phyloP scores from a whole-genome alignment of 2,329 filamentous ascomycete genomes.

The Elsinoe arachidis region DNA sequence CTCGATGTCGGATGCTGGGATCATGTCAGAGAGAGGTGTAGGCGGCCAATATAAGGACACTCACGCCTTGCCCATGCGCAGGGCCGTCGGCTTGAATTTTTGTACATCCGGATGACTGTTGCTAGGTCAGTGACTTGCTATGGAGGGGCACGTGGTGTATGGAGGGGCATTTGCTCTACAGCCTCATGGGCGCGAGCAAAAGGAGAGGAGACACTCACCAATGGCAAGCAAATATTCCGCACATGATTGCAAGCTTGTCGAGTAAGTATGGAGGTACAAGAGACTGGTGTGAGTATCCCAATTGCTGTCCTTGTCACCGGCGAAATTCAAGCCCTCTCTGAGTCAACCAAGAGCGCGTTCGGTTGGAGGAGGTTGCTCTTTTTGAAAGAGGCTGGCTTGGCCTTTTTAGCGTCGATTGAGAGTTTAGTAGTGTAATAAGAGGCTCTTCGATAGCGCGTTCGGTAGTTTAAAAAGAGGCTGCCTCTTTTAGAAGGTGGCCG shows the following conservation, averaged over 20 bases:
- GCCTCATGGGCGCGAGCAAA: not conserved
- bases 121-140: constrained; percentile 12
- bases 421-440: too few relatives aligned
- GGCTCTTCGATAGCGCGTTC: too few relatives aligned
- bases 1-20: constrained; percentile 78
- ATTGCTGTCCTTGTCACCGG: constrained; percentile 7
- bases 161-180: not conserved
- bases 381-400: too few relatives aligned
- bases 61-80: constrained; percentile 90
- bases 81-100: constrained; percentile 90
- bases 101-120: constrained; percentile 78
- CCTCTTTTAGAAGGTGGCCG: too few relatives aligned
- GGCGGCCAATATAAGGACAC: constrained; percentile 25
- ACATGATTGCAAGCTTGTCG: constrained; percentile 54
- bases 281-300: not conserved
- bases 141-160: constrained; percentile 18
- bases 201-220: constrained; percentile 43
- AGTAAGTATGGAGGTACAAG: not conserved
- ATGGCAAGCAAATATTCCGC: constrained; percentile 95
- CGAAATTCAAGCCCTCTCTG: constrained; percentile 4
- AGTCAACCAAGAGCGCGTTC: too few relatives aligned
- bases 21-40: constrained; percentile 26
- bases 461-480: too few relatives aligned
- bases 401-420: too few relatives aligned
- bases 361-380: too few relatives aligned